Conservation (phyloP, 164 flowering plant species). For the Aristolochia contorta region DNA sequence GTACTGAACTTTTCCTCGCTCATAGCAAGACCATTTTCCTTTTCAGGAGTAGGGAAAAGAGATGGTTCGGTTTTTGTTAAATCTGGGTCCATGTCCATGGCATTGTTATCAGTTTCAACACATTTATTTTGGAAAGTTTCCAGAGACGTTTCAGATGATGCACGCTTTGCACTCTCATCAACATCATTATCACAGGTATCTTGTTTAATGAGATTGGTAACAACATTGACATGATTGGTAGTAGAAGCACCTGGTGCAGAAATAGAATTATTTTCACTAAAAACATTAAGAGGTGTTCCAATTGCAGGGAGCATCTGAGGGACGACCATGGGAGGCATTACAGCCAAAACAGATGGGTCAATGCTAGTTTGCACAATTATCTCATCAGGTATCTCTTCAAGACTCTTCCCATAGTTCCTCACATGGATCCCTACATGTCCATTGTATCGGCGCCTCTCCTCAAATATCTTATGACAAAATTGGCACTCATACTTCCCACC, state of each 20-base stretch:
- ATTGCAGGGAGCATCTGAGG: conserved; percentile 1
- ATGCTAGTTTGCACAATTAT: conserved; percentile 14
- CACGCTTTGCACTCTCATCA: background rate
- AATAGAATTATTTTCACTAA: conserved; percentile 15
- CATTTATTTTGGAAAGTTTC: background rate
- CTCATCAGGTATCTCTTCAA: conserved; percentile 30
- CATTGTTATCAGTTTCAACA: conserved; percentile 1
- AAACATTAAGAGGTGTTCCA: background rate
- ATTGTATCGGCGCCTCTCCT: conserved; percentile 57
- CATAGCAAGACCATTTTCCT: background rate
- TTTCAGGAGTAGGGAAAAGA: background rate
- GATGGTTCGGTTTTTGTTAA: background rate
- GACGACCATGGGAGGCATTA: conserved; percentile 14
- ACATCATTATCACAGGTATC: background rate
- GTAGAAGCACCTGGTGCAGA: conserved; percentile 5
- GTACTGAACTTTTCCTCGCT: background rate
- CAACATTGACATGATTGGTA: background rate
- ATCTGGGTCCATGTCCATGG: background rate
- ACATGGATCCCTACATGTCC: conserved; percentile 79
- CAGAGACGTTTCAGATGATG: background rate
- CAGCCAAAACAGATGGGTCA: conserved; percentile 22
- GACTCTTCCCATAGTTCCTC: conserved; percentile 36
- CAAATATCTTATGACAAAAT: conserved; percentile 65
- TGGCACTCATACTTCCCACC: conserved; percentile 77
- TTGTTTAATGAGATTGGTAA: background rate